phyloP scores from a whole-genome alignment of 345 rosid genomes.

The Eucalyptus cladocalyx region DNA sequence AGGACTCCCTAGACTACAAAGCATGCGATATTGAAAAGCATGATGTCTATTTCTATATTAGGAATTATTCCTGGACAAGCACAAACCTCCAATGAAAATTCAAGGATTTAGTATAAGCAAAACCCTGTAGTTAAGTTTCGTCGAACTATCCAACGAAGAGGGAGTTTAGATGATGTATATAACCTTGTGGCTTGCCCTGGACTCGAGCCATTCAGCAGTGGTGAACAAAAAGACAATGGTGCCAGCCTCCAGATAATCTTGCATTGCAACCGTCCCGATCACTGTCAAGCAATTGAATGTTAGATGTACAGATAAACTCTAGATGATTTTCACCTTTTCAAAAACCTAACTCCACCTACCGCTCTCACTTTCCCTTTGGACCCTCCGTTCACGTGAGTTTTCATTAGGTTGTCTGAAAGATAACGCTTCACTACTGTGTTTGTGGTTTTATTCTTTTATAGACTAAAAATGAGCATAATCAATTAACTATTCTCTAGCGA shows the following conservation, averaged over 20 bases:
- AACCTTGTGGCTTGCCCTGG: slow-evolving; percentile 90
- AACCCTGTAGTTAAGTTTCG: background rate
- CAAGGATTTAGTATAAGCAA: background rate
- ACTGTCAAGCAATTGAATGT: slow-evolving; percentile 24
- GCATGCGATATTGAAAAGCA: background rate
- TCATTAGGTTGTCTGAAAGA: background rate
- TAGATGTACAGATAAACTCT: background rate
- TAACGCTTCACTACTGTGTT: background rate
- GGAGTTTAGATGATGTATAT: background rate
- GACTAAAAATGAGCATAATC: background rate
- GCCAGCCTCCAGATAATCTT: slow-evolving; percentile 74
- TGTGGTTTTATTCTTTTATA: background rate
- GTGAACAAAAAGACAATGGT: slow-evolving; percentile 82
- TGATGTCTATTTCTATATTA: background rate
- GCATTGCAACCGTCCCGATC: slow-evolving; percentile 64
- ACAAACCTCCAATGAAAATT: background rate
- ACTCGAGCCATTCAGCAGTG: slow-evolving; percentile 80
- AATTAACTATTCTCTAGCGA: background rate
- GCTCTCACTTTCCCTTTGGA: background rate
- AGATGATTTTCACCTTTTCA: background rate
- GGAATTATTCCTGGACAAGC: background rate
- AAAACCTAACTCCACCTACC: background rate
- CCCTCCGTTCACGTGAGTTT: background rate
- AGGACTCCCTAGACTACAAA: background rate
- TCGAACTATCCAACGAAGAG: background rate